Percentiles rank a stretch among this genome's conserved stretches.
phyloP scores from a whole-genome alignment of 345 rosid genomes.

The Xanthoceras sorbifolium region DNA sequence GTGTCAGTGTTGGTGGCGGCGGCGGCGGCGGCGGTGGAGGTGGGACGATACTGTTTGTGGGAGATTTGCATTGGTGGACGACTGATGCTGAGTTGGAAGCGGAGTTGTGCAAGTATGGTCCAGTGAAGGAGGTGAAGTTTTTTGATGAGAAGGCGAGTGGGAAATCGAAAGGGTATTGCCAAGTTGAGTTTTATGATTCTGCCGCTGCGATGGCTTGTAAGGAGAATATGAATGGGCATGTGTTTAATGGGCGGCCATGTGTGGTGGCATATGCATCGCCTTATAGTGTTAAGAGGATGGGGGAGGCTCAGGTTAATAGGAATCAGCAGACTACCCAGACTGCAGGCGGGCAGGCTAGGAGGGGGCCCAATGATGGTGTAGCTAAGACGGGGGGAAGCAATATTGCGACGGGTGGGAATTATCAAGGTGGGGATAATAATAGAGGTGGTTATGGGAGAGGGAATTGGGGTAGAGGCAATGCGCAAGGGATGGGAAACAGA shows the following conservation, averaged over 20 bases:
- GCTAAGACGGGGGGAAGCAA: slow-evolving; percentile 44
- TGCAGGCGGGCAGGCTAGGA: slow-evolving; percentile 45
- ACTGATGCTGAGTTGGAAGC: slow-evolving; percentile 80
- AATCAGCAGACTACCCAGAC: slow-evolving; percentile 57
- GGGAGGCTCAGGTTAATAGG: slow-evolving; percentile 64
- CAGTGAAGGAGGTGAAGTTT: slow-evolving; percentile 79
- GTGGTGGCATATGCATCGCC: slow-evolving; percentile 82
- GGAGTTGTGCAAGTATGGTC: slow-evolving; percentile 64
- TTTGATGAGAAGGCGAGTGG: slow-evolving; percentile 92
- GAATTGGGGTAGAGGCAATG: slow-evolving; percentile 71
- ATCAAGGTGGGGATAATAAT: slow-evolving; percentile 70
- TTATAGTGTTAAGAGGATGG: slow-evolving; percentile 65
- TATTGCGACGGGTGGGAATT: slow-evolving; percentile 54
- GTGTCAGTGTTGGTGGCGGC: too few relatives aligned
- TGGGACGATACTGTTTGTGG: slow-evolving; percentile 69
- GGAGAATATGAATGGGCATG: slow-evolving; percentile 75
- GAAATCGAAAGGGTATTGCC: slow-evolving; percentile 84
- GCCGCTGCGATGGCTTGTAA: slow-evolving; percentile 69
- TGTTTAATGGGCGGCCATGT: slow-evolving; percentile 75
- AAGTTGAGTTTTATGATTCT: slow-evolving; percentile 80
- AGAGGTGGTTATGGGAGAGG: slow-evolving; percentile 70
- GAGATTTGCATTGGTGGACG: slow-evolving; percentile 95
- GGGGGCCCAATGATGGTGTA: slow-evolving; percentile 53
- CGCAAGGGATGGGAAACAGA: slow-evolving; percentile 69
- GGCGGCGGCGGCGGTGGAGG: slow-evolving; percentile 36